Evolutionary conservation across 1,284 basidiomycete species (phyloP).

Genomic region (Schizophyllum amplum): DNA sequence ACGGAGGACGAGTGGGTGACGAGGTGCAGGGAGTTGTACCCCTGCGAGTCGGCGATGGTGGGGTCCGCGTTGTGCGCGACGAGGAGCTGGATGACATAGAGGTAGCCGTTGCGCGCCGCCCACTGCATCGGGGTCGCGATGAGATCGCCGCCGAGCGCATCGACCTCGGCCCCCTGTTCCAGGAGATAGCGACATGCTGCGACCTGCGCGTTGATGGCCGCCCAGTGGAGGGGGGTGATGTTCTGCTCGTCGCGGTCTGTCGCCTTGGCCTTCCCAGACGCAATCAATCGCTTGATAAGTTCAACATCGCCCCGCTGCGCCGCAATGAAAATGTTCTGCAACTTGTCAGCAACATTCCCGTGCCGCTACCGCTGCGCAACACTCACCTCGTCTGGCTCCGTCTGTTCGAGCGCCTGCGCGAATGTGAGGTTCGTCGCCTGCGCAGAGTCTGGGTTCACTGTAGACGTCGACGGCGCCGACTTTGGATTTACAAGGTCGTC

Average conservation of each 20-base stretch:
- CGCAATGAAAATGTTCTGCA: conserved; percentile 65
- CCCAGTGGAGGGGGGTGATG: conserved; percentile 96
- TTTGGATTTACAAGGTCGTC: conserved; percentile 31
- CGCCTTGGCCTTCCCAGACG: conserved; percentile 65
- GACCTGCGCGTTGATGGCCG: conserved; percentile 88
- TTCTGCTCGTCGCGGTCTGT: conserved; percentile 85
- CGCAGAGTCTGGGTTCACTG: conserved; percentile 27
- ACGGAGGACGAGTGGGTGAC: conserved; percentile 91
- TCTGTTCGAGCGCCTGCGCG: conserved; percentile 25
- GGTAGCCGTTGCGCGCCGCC: conserved; percentile 94
- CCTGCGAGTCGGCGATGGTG: conserved; percentile 85
- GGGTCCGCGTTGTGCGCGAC: conserved; percentile 89
- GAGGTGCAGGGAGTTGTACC: conserved; percentile 94
- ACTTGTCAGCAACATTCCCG: neutral
- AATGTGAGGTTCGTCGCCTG: conserved; percentile 28
- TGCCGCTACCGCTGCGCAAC: neutral
- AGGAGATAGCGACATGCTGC: conserved; percentile 75
- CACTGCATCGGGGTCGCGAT: conserved; percentile 96
- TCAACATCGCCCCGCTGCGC: conserved; percentile 83
- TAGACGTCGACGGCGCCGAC: conserved; percentile 30
- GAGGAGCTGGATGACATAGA: conserved; percentile 90
- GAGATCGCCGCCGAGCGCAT: conserved; percentile 91
- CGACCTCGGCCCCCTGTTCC: conserved; percentile 92
- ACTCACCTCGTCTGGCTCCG: conserved; percentile 23
- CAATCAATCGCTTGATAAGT: conserved; percentile 61